phyloP scores from a whole-genome alignment of 2,329 filamentous ascomycete species.

The Periconia sp. region DNA sequence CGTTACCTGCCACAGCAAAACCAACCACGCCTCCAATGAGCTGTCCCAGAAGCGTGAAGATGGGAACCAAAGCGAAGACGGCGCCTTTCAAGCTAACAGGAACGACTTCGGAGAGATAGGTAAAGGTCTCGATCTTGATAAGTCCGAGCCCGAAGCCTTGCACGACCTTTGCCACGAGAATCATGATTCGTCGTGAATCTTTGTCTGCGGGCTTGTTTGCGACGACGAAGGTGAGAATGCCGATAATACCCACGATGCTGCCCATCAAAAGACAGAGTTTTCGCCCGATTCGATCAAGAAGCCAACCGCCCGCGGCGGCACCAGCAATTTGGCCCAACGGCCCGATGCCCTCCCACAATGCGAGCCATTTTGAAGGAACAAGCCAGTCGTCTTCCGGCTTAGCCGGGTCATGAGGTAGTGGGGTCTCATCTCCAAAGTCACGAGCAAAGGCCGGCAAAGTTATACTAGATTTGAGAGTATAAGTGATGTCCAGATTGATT shows the following conservation, averaged over 20 bases:
- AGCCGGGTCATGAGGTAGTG: neutral
- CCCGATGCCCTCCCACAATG: conserved; percentile 48
- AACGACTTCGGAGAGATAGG: conserved; percentile 51
- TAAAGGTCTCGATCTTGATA: conserved; percentile 46
- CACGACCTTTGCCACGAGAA: conserved; percentile 47
- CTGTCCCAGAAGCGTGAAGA: conserved; percentile 50
- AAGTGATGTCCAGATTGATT: too few species aligned
- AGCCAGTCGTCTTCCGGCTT: conserved; percentile 20
- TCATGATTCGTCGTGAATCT: conserved; percentile 38
- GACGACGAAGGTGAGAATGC: conserved; percentile 40
- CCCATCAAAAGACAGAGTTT: conserved; percentile 40
- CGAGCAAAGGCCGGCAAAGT: conserved; percentile 5
- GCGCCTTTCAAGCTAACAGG: conserved; percentile 48
- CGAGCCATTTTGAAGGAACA: conserved; percentile 48
- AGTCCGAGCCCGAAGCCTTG: conserved; percentile 48
- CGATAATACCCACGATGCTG: conserved; percentile 41
- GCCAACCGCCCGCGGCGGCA: conserved; percentile 40
- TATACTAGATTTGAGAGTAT: neutral
- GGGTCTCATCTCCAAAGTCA: conserved; percentile 53
- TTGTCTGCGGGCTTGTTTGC: conserved; percentile 33
- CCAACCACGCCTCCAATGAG: conserved; percentile 48
- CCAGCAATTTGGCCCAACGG: conserved; percentile 46
- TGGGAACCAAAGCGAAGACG: conserved; percentile 48
- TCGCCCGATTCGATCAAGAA: conserved; percentile 47
- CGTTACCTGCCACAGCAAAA: conserved; percentile 25